A percentile compares a stretch with the other conserved stretches of the same genome.
phyloP scores from a whole-genome alignment of 129 eudicot species.

The Artemisia tridentata region DNA sequence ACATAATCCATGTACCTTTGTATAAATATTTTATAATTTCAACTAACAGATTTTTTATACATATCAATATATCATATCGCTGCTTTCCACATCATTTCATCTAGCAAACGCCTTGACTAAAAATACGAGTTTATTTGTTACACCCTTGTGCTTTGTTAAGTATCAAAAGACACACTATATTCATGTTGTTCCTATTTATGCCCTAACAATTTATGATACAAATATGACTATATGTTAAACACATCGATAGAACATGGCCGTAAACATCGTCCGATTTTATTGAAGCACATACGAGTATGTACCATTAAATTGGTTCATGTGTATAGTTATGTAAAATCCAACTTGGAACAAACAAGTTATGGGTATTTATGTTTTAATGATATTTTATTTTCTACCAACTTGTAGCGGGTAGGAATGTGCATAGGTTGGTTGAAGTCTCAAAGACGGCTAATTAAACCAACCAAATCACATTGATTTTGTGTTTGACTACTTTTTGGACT shows the following conservation, averaged over 20 bases:
- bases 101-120: conserved; percentile 22
- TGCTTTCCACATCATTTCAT: conserved; percentile 27
- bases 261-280: background rate
- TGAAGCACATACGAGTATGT: background rate
- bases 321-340: background rate
- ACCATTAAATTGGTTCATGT: background rate
- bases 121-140: background rate
- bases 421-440: background rate
- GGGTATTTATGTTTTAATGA: background rate
- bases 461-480: background rate
- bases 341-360: background rate
- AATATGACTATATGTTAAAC: background rate
- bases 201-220: conserved; percentile 4
- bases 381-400: background rate
- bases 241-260: background rate
- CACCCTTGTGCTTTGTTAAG: background rate
- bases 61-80: background rate
- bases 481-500: background rate
- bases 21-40: no score
- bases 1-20: no score
- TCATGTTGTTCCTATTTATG: background rate
- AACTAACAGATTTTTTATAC: no score
- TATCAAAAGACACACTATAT: conserved; percentile 7
- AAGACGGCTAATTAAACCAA: background rate
- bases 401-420: background rate